Evolutionary conservation across 768 basidiomycete species (phyloP).

Genomic region (Boletus tomentosulus): DNA sequence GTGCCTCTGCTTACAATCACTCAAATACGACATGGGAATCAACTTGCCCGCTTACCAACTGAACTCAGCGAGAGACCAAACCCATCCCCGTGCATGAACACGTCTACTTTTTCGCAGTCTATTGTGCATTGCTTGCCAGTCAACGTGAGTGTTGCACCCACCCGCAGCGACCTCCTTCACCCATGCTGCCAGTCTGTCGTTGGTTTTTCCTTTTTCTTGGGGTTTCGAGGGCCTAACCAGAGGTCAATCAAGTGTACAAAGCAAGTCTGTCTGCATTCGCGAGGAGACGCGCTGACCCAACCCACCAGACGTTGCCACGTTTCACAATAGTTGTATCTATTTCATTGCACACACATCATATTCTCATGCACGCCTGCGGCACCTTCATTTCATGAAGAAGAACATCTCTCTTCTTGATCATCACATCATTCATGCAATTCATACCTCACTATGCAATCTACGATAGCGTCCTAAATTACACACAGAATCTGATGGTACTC

Average conservation of each 20-base stretch:
- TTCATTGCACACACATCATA: constrained; percentile 8
- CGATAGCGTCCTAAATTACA: constrained; percentile 4
- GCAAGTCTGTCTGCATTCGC: constrained; percentile 4
- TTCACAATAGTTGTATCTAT: constrained; percentile 17
- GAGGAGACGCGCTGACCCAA: constrained; percentile 2
- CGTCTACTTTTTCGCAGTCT: constrained; percentile 10
- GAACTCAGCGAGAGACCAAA: constrained; percentile 6
- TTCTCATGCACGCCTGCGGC: constrained; percentile 21
- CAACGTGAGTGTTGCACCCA: constrained; percentile 19
- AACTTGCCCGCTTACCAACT: constrained; percentile 17
- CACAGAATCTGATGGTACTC: background rate
- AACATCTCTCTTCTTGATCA: constrained; percentile 9
- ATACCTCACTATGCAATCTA: constrained; percentile 14
- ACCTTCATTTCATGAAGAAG: constrained; percentile 12
- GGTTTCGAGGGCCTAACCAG: constrained; percentile 23
- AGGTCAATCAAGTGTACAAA: constrained; percentile 5
- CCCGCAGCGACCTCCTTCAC: background rate
- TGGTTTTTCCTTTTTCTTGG: constrained; percentile 24
- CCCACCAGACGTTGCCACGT: constrained; percentile 3
- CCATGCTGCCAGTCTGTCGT: constrained; percentile 15
- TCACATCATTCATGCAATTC: constrained; percentile 1
- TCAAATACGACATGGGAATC: constrained; percentile 8
- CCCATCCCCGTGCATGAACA: constrained; percentile 3
- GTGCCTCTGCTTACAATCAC: constrained; percentile 8
- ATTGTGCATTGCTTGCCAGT: constrained; percentile 20